Base-by-base conservation (phyloP, 164 flowering plant genomes). In the Dillenia suffruticosa region DNA sequence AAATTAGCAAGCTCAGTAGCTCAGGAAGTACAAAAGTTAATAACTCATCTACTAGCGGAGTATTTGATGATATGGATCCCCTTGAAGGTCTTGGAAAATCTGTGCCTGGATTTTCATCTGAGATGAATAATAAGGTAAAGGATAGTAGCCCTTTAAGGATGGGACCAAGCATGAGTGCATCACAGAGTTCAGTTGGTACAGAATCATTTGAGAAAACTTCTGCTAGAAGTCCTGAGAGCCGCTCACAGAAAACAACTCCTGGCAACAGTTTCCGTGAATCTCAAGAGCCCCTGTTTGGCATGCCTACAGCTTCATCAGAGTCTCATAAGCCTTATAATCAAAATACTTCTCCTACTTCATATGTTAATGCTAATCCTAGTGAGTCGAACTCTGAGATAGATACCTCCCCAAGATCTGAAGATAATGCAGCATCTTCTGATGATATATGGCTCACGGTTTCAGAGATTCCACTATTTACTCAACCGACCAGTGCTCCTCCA, bases 401-500 rank as follows among this genome's bases (percentile, higher is more conserved):
- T 63, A 43, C 57, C 57, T 76, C 88, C 50, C 79, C 84, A 6
- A 61, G 66, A 56, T 69, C 75, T 66, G 90, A 80, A 55, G 87
- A 78, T 15, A 72, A 67, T 48, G 46, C 60, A 58, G 86, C 78
- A 12, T 63, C 79, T 56, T 60, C 62, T 58, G 90, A 82, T 72
- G 93, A 89, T 58, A 49, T 89, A 56, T 94, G 99, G 99, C 80
- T 94, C 19, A 82, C 89, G 56, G 99, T 94, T 49, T 82, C 87
- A 44, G 97, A 91, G 70, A 67, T 94, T 72, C 96, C 90, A 73
- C 90, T 94, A 61, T 85, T 78, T 62, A 94, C 99, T 8, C 90
- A 84, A 64, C 99, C 96, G 10, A 89, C 97, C 58, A 75, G 77
- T 76, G 93, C 96, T 61, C 96, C 99, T 52, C 97, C 99, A 15